A percentile compares a stretch with the other conserved stretches of the same genome.
Conservation (phyloP, 2,329 filamentous ascomycete genomes). For the Phialocephala sp. region DNA sequence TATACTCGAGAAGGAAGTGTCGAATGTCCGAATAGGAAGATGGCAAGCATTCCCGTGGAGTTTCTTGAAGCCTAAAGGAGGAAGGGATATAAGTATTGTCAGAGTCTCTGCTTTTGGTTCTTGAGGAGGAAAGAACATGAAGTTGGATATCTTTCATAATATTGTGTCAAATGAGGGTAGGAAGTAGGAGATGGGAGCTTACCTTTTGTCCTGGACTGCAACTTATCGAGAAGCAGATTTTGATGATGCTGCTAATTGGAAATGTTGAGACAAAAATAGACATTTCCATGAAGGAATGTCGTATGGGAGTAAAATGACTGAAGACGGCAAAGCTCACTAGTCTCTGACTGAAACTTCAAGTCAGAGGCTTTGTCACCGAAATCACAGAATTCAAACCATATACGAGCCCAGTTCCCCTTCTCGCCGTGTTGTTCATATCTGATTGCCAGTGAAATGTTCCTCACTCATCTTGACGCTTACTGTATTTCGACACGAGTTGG, state of each 20-base stretch:
- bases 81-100: not conserved
- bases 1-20: not conserved
- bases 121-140: not conserved
- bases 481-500: too few species aligned
- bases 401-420: too few species aligned
- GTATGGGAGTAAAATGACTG: not conserved
- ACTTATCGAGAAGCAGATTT: not conserved
- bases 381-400: too few species aligned
- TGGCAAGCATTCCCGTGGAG: not conserved
- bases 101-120: not conserved
- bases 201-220: constrained; percentile 6
- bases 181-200: not conserved
- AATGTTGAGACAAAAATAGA: not conserved
- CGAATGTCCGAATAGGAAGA: not conserved
- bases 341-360: not conserved
- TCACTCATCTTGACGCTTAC: not conserved
- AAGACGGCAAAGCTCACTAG: not conserved
- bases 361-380: not conserved
- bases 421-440: not conserved
- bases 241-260: not conserved
- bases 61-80: not conserved
- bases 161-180: not conserved
- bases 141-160: not conserved
- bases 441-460: not conserved
- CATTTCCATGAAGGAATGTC: constrained; percentile 4